Evolutionary conservation across 2,329 filamentous ascomycete genomes (phyloP).

Genomic region (Neurospora sp.): DNA sequence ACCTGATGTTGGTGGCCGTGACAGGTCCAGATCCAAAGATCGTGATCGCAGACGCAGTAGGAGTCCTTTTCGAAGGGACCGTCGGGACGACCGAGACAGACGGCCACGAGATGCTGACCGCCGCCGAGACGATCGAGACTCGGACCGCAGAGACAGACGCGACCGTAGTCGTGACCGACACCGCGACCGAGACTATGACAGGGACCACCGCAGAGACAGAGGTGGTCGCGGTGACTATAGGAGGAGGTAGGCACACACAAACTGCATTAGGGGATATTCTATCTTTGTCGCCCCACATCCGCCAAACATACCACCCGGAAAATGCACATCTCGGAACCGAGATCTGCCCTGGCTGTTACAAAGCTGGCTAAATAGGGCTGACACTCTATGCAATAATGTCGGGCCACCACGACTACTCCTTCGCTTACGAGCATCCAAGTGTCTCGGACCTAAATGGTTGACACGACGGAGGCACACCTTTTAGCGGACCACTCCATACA

Average conservation of each 20-base stretch:
- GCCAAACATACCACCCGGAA: background rate
- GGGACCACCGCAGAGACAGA: conserved; percentile 22
- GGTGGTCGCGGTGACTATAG: conserved; percentile 20
- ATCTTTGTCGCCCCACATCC: background rate
- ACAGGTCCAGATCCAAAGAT: conserved; percentile 5
- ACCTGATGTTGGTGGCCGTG: conserved; percentile 1
- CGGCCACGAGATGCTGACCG: conserved; percentile 21
- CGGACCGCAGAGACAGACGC: conserved; percentile 16
- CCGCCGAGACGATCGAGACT: conserved; percentile 11
- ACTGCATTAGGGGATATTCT: background rate
- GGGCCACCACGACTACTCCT: background rate
- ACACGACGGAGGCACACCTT: background rate
- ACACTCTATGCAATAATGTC: background rate
- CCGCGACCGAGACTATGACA: conserved; percentile 17
- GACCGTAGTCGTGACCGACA: conserved; percentile 1
- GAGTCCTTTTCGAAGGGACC: conserved; percentile 19
- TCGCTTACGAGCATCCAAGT: background rate
- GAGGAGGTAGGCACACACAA: conserved; percentile 6
- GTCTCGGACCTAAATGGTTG: background rate
- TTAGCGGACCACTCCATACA: background rate
- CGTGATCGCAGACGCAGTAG: conserved; percentile 27
- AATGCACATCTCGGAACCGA: background rate
- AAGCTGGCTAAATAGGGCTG: background rate
- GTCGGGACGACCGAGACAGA: conserved; percentile 12
- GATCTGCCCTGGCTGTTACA: background rate